Evolutionary conservation across 345 rosid species (phyloP).

Genomic region (Citrus sinensis): DVS_A1.0 CM039161.1:17047001-17047500

Average conservation of each 20-base stretch:
- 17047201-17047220: slow-evolving; percentile 59
- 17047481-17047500: neutral
- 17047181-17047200: slow-evolving; percentile 45
- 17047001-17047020: neutral
- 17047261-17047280: slow-evolving; percentile 93
- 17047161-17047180: slow-evolving; percentile 88
- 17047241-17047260: slow-evolving; percentile 65
- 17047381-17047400: neutral
- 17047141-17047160: slow-evolving; percentile 37
- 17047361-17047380: neutral
- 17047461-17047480: neutral
- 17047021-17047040: neutral
- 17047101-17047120: neutral
- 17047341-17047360: neutral
- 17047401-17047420: neutral
- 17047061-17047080: neutral
- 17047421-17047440: neutral
- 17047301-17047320: neutral
- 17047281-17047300: slow-evolving; percentile 61
- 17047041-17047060: neutral
- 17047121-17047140: neutral
- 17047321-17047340: neutral
- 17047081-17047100: neutral
- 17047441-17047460: neutral
- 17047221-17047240: slow-evolving; percentile 83